Evolutionary conservation across 768 basidiomycete species (phyloP).

Genomic region (Ephemerocybe angulata): DNA sequence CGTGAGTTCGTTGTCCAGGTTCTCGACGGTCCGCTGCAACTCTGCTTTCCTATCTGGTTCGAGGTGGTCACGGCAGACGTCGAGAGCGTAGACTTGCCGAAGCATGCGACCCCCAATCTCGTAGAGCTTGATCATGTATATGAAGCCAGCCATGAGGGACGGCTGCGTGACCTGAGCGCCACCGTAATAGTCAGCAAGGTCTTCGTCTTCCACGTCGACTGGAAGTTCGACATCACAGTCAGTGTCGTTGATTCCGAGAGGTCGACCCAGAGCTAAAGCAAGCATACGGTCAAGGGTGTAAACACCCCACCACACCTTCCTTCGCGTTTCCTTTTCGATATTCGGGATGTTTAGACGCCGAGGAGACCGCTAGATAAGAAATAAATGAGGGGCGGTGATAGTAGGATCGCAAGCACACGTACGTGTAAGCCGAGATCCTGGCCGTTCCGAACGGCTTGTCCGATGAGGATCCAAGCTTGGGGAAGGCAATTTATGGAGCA

Average conservation of each 20-base stretch:
- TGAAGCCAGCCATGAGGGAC: slow-evolving; percentile 78
- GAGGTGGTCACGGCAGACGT: slow-evolving; percentile 68
- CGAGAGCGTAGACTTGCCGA: slow-evolving; percentile 78
- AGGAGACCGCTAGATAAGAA: slow-evolving; percentile 64
- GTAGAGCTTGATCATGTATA: slow-evolving; percentile 73
- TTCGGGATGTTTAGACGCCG: slow-evolving; percentile 64
- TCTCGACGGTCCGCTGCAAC: slow-evolving; percentile 75
- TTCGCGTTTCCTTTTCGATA: slow-evolving; percentile 83
- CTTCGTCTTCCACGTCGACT: slow-evolving; percentile 77
- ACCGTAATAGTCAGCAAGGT: slow-evolving; percentile 66
- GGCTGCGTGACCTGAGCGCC: slow-evolving; percentile 56
- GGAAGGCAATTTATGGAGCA: slow-evolving; percentile 92
- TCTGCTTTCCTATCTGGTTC: slow-evolving; percentile 73
- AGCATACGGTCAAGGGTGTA: slow-evolving; percentile 91
- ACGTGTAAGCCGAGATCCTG: slow-evolving; percentile 93
- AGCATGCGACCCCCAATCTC: slow-evolving; percentile 82
- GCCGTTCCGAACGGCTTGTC: slow-evolving; percentile 84
- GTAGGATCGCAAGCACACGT: too few species aligned
- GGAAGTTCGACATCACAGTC: slow-evolving; percentile 91
- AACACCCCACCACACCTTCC: slow-evolving; percentile 94
- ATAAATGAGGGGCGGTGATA: too few species aligned
- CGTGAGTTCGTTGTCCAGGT: slow-evolving; percentile 69
- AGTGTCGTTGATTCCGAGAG: slow-evolving; percentile 82
- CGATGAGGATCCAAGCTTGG: slow-evolving; percentile 90
- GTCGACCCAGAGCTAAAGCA: slow-evolving; percentile 83